Conservation (phyloP, 331 rosid genomes). For the Spiraea crenata region DNA sequence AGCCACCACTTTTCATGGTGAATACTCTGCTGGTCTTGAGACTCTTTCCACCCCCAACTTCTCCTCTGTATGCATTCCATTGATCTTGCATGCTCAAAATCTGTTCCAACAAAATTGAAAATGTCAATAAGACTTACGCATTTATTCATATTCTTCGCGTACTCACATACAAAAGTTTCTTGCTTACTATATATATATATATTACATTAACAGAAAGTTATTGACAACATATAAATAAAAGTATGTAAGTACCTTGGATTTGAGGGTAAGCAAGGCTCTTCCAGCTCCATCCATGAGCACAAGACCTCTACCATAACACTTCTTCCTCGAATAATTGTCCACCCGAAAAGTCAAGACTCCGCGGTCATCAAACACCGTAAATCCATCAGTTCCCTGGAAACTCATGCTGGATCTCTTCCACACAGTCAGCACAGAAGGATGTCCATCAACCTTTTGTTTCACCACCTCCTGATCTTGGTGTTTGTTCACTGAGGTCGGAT, state of each 20-base stretch:
- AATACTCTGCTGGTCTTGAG: constrained; percentile 31
- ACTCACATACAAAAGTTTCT: too few relatives aligned
- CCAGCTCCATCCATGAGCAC: constrained; percentile 58
- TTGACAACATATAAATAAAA: not conserved
- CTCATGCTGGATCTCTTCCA: constrained; percentile 60
- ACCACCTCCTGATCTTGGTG: constrained; percentile 1
- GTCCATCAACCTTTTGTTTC: constrained; percentile 11
- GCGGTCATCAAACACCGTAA: constrained; percentile 39
- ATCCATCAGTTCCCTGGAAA: constrained; percentile 54
- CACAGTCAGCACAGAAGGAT: constrained; percentile 39
- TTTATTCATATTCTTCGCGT: too few relatives aligned
- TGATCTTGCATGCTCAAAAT: constrained; percentile 34
- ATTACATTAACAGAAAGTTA: too few relatives aligned
- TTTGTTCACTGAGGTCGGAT: constrained; percentile 27
- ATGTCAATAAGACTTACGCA: not conserved
- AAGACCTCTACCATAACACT: constrained; percentile 26
- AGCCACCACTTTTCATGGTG: constrained; percentile 38
- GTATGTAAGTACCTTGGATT: constrained; percentile 37
- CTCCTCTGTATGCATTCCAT: constrained; percentile 50
- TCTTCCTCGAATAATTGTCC: constrained; percentile 43
- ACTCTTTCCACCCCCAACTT: constrained; percentile 21
- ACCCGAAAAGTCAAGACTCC: constrained; percentile 45
- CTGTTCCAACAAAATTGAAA: constrained; percentile 17
- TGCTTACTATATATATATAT: too few relatives aligned
- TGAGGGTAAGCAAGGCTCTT: constrained; percentile 42